Conservation (phyloP, 148 eudicot species). For the Camellia lanceoleosa region DNA sequence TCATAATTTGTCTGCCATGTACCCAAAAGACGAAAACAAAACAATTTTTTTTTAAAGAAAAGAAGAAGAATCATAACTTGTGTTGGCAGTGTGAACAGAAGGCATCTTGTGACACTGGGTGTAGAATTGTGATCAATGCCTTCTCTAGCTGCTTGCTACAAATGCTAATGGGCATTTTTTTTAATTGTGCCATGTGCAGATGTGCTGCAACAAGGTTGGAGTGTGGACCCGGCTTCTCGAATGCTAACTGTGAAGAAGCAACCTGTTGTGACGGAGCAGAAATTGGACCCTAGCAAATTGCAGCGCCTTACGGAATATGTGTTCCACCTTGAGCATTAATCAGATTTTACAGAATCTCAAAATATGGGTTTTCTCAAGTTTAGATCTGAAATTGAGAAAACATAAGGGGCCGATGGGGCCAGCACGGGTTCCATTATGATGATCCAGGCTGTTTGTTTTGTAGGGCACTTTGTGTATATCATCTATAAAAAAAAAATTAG, state of each 20-base stretch:
- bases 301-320: constrained; percentile 94
- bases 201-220: constrained; percentile 79
- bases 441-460: no score
- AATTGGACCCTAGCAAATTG: constrained; percentile 74
- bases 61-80: background rate
- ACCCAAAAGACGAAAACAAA: no score
- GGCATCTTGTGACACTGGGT: no score
- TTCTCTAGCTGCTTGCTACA: background rate
- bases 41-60: no score
- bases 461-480: no score
- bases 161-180: background rate
- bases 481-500: no score
- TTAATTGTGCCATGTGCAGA: constrained; percentile 40
- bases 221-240: constrained; percentile 48
- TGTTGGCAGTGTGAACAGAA: no score
- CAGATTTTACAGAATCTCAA: background rate
- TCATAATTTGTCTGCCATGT: no score
- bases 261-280: constrained; percentile 57
- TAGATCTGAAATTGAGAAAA: no score
- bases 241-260: constrained; percentile 83
- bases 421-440: no score
- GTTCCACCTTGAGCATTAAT: constrained; percentile 88
- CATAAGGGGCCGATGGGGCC: no score
- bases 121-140: background rate
- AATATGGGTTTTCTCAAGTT: background rate